A percentile compares a stretch with the other conserved stretches of the same genome.
phyloP scores from a whole-genome alignment of 2,329 filamentous ascomycete species.

The Penicillium sp. region DNA sequence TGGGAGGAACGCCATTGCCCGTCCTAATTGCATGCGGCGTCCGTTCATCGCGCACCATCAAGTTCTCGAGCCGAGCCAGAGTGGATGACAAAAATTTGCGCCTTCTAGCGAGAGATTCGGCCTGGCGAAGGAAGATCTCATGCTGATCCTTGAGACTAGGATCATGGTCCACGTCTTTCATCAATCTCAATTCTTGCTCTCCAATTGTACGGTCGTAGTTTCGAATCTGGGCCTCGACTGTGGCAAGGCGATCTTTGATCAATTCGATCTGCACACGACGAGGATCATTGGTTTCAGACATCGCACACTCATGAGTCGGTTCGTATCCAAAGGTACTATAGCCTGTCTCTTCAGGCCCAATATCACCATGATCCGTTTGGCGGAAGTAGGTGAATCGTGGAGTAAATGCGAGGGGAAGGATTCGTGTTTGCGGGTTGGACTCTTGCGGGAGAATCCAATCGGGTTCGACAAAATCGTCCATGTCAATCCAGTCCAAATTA shows the following conservation, averaged over 20 bases:
- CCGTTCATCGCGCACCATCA: slow-evolving; percentile 38
- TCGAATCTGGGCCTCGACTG: slow-evolving; percentile 70
- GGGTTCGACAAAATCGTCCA: slow-evolving; percentile 98
- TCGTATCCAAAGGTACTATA: slow-evolving; percentile 90
- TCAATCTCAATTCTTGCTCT: slow-evolving; percentile 63
- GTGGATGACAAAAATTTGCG: slow-evolving; percentile 55
- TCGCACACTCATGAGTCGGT: slow-evolving; percentile 88
- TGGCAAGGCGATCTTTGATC: slow-evolving; percentile 71
- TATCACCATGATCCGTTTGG: slow-evolving; percentile 83
- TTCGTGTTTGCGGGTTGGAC: slow-evolving; percentile 86
- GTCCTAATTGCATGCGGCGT: slow-evolving; percentile 46
- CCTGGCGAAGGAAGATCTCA: slow-evolving; percentile 51
- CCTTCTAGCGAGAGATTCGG: slow-evolving; percentile 53
- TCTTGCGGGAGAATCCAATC: slow-evolving; percentile 93
- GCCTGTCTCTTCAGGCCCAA: slow-evolving; percentile 66
- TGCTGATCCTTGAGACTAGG: slow-evolving; percentile 39
- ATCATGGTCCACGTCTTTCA: slow-evolving; percentile 51
- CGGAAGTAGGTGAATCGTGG: slow-evolving; percentile 97
- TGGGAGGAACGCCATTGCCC: slow-evolving; percentile 17
- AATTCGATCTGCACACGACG: slow-evolving; percentile 80
- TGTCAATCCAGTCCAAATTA: slow-evolving; percentile 94
- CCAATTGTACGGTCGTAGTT: slow-evolving; percentile 66
- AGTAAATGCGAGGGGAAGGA: slow-evolving; percentile 82
- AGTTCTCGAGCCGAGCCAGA: slow-evolving; percentile 52
- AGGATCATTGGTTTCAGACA: slow-evolving; percentile 85